A percentile compares a stretch with the other conserved stretches of the same genome.
These are phyloP conservation scores for Leccinum rimulosum DNA, from an alignment of 768 basidiomycete species.

Conservation along the genomic window DNA sequence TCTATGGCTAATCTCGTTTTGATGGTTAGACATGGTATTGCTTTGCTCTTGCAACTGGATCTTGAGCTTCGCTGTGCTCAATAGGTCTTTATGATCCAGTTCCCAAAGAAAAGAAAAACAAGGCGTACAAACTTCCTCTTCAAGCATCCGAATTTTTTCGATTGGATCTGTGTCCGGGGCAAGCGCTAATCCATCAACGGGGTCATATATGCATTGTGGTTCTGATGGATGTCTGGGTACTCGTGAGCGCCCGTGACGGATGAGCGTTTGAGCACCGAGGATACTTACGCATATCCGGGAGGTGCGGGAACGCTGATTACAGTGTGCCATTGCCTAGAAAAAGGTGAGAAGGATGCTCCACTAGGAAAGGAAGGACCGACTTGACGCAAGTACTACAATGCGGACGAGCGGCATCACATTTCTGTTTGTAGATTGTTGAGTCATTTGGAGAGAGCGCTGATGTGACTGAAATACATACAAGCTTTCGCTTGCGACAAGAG, in stretches of 20 bases:
- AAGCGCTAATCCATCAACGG: conserved; percentile 75
- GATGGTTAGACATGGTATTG: conserved; percentile 25
- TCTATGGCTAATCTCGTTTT: conserved; percentile 18
- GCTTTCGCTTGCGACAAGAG: conserved; percentile 80
- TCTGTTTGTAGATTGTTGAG: conserved; percentile 41
- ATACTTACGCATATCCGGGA: conserved; percentile 73
- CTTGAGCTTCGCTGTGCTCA: conserved; percentile 56
- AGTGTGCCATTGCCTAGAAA: conserved; percentile 72
- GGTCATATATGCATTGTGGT: conserved; percentile 84
- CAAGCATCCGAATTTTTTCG: conserved; percentile 73
- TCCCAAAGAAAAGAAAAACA: background rate
- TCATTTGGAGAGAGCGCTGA: background rate
- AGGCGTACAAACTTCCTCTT: conserved; percentile 69
- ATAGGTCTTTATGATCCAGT: conserved; percentile 4
- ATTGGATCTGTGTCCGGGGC: conserved; percentile 77
- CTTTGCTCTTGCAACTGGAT: conserved; percentile 57
- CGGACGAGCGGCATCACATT: conserved; percentile 86
- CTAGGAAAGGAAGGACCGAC: conserved; percentile 41
- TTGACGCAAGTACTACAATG: conserved; percentile 84
- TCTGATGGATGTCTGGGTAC: conserved; percentile 72
- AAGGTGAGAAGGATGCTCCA: conserved; percentile 7
- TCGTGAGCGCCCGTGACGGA: conserved; percentile 3
- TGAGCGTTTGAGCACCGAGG: background rate
- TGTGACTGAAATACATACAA: conserved; percentile 48
- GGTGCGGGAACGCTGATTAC: conserved; percentile 82